Evolutionary conservation across 2,329 filamentous ascomycete genomes (phyloP).

Genomic region (Alternaria ventricosa): DNA sequence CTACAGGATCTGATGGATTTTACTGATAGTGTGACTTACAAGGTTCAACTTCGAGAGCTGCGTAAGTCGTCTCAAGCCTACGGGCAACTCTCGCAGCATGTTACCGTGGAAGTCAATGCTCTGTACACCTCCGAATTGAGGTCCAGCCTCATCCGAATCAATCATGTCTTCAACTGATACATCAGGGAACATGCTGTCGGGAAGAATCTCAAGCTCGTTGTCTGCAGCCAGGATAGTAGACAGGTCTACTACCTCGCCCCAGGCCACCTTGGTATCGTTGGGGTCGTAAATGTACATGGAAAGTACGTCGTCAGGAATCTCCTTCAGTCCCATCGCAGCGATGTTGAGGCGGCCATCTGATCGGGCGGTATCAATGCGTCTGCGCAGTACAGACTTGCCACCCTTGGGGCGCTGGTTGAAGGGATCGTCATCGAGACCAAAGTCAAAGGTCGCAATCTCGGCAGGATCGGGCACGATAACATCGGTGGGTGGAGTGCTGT

Average conservation of each 20-base stretch:
- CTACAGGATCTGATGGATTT: not conserved
- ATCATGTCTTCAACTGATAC: constrained; percentile 59
- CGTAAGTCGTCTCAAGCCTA: constrained; percentile 75
- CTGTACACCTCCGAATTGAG: constrained; percentile 83
- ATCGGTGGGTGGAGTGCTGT: constrained; percentile 38
- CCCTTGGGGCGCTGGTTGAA: constrained; percentile 72
- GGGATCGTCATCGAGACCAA: constrained; percentile 68
- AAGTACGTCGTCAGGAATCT: constrained; percentile 82
- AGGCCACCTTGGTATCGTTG: constrained; percentile 69
- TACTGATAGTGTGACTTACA: constrained; percentile 54
- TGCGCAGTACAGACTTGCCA: constrained; percentile 71
- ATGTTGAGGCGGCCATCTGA: constrained; percentile 86
- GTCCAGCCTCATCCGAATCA: constrained; percentile 69
- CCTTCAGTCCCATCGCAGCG: constrained; percentile 78
- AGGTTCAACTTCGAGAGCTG: constrained; percentile 83
- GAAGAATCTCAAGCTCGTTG: constrained; percentile 80
- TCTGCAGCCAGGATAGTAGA: constrained; percentile 85
- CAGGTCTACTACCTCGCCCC: constrained; percentile 92
- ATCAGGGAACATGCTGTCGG: constrained; percentile 81
- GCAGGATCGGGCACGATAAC: constrained; percentile 41
- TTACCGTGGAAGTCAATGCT: constrained; percentile 88
- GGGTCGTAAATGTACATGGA: constrained; percentile 85
- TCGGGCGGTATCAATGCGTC: constrained; percentile 74
- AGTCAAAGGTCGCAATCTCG: constrained; percentile 59
- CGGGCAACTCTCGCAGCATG: constrained; percentile 71